Evolutionary conservation across 2,329 filamentous ascomycete species (phyloP), one percentile per base, ranked within the genome.

Genomic region (Dactylellina parvicollis): DNA sequence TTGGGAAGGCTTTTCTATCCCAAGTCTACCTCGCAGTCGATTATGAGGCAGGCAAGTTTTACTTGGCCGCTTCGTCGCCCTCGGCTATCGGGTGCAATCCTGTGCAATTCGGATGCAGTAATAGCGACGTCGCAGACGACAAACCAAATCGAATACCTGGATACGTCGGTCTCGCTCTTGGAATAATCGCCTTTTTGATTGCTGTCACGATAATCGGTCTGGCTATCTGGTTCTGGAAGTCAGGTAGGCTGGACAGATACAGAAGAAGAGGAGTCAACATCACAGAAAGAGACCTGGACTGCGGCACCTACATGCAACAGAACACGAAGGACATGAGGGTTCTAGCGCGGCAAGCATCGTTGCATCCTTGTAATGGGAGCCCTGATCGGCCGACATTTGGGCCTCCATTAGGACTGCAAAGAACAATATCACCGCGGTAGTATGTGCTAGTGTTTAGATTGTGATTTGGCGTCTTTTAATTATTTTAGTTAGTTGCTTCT

Each of bases 141-240:
- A 14, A 24, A 1, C 16, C 47, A 2, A 56, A 42, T 10, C 36
- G 20, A 16, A 50, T 64, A 14, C 50, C 59, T 8, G 67, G 67
- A 24, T 72, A 72, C 12, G 28, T 72, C 30, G 67, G 67, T n/a
- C 57, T 72, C 12, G 67, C 50, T 9, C 52, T 72, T 32, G 67
- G 50, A 14, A 47, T 47, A 10, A 18, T 54, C 9, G 40, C 67
- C 4, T 72, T 72, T 46, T 28, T 72, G 36, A 30, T 72, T 30
- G 14, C 65, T 18, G 28, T 42, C 3, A 32, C 24, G 36, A 12
- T 52, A 10, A 34, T 65, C 9, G 67, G 67, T 5, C 8, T 57
- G n/a, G 57, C 26, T n/a, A 36, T 59, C n/a, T 72, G 67, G 67
- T 57, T 72, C 32, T 72, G 67, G 67, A 72, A 72, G 46, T 59